Evolutionary conservation across 2,329 filamentous ascomycete species (phyloP).

Genomic region (Acrocalymma vagum): DNA sequence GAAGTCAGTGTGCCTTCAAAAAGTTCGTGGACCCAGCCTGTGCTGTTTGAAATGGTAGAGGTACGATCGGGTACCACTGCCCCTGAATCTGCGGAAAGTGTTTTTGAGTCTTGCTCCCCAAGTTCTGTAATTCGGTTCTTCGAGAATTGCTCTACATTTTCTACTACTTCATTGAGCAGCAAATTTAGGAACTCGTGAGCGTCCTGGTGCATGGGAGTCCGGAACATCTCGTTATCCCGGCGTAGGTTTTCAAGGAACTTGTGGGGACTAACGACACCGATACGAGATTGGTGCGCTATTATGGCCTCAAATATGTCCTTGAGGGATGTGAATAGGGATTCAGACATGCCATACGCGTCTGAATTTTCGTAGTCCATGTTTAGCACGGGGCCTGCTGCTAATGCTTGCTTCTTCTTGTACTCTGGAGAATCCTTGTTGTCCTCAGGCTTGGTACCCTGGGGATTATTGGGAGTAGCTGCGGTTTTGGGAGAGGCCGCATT

Average conservation of each 20-base stretch:
- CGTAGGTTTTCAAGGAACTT: slow-evolving; percentile 94
- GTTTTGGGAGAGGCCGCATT: slow-evolving; percentile 43
- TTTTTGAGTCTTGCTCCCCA: slow-evolving; percentile 35
- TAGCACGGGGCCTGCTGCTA: slow-evolving; percentile 85
- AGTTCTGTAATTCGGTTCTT: slow-evolving; percentile 63
- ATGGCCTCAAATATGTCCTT: slow-evolving; percentile 97
- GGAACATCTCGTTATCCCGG: slow-evolving; percentile 96
- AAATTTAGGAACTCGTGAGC: slow-evolving; percentile 97
- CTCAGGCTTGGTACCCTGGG: slow-evolving; percentile 75
- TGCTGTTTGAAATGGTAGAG: slow-evolving; percentile 39
- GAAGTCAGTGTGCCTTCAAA: slow-evolving; percentile 96
- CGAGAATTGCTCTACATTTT: slow-evolving; percentile 90
- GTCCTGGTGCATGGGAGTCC: slow-evolving; percentile 96
- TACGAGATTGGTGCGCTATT: slow-evolving; percentile 80
- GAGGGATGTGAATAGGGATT: slow-evolving; percentile 91
- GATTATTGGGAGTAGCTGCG: slow-evolving; percentile 56
- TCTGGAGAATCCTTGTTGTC: slow-evolving; percentile 95
- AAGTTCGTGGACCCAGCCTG: slow-evolving; percentile 92
- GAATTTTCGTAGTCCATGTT: slow-evolving; percentile 85
- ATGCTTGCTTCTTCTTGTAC: slow-evolving; percentile 96
- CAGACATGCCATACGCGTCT: slow-evolving; percentile 86
- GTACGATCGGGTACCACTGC: slow-evolving; percentile 27
- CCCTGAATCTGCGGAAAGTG: slow-evolving; percentile 23
- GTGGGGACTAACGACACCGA: slow-evolving; percentile 89
- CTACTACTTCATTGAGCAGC: slow-evolving; percentile 93